A percentile compares a stretch with the other conserved stretches of the same genome.
Conservation (phyloP, 2,329 filamentous ascomycete genomes). For the Geosmithia morbida region DNA sequence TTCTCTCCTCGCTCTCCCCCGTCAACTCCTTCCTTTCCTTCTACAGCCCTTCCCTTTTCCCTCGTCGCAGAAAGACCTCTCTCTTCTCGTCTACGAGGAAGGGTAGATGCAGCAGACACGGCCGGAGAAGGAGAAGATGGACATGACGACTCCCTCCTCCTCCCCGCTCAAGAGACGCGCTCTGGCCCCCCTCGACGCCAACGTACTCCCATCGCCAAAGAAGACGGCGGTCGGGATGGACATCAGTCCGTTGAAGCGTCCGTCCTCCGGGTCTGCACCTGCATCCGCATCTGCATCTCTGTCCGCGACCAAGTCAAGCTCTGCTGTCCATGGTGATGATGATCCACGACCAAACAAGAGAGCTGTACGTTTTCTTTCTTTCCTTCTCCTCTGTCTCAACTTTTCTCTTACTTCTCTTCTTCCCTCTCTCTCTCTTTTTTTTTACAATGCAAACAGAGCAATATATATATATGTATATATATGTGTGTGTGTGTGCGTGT, state of each 20-base stretch:
- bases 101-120: no score
- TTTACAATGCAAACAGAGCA: no score
- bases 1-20: no score
- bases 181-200: conserved; percentile 30
- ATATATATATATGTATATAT: no score
- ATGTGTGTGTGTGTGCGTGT: no score
- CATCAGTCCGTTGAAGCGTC: not conserved
- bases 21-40: no score
- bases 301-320: no score
- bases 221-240: conserved; percentile 2
- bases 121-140: not conserved
- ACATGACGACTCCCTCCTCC: not conserved
- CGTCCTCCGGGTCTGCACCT: not conserved
- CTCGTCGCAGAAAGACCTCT: no score
- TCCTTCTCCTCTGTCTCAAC: not conserved
- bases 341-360: conserved; percentile 1
- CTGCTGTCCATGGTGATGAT: no score
- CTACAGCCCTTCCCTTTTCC: no score
- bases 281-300: not conserved
- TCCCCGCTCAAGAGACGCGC: conserved; percentile 32
- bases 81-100: no score
- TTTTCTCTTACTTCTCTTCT: not conserved
- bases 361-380: not conserved
- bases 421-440: no score
- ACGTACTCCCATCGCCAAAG: conserved; percentile 20